Percentiles rank a stretch among this genome's conserved stretches.
phyloP scores from a whole-genome alignment of 1,139 yeast species.

The Nakaseomyces sp. region DNA sequence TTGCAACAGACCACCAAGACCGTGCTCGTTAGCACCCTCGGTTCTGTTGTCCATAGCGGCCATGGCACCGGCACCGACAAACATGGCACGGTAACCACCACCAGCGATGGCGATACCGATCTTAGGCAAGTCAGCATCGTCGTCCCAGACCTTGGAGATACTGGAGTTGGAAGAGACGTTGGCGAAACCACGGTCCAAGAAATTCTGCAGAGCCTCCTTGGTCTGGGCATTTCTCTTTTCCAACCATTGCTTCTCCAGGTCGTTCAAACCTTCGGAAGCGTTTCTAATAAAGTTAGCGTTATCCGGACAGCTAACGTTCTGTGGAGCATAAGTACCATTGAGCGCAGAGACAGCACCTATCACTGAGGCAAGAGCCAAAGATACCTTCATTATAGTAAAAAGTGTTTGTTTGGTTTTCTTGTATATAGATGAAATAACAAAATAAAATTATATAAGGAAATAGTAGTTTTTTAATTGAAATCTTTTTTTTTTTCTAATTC shows the following conservation, averaged over 20 bases:
- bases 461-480: not conserved
- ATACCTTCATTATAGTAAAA: not conserved
- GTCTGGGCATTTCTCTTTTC: slow-evolving; percentile 45
- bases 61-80: slow-evolving; percentile 74
- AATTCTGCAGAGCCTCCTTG: slow-evolving; percentile 44
- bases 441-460: not conserved
- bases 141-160: slow-evolving; percentile 29
- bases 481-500: too few relatives aligned
- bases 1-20: slow-evolving; percentile 72
- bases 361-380: slow-evolving; percentile 1
- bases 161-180: slow-evolving; percentile 32
- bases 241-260: slow-evolving; percentile 32
- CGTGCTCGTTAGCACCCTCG: slow-evolving; percentile 45
- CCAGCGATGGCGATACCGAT: slow-evolving; percentile 78
- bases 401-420: not conserved
- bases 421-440: not conserved
- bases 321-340: slow-evolving; percentile 55
- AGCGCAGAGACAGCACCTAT: slow-evolving; percentile 28
- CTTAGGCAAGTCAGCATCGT: slow-evolving; percentile 15
- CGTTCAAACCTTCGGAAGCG: slow-evolving; percentile 29
- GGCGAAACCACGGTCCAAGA: slow-evolving; percentile 50
- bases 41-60: slow-evolving; percentile 74
- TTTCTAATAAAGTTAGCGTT: slow-evolving; percentile 32
- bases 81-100: slow-evolving; percentile 89
- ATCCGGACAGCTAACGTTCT: slow-evolving; percentile 31